Evolutionary conservation across 176 grass and related monocot genomes (phyloP).

Genomic region (Bolboschoenus planiculmis): DNA sequence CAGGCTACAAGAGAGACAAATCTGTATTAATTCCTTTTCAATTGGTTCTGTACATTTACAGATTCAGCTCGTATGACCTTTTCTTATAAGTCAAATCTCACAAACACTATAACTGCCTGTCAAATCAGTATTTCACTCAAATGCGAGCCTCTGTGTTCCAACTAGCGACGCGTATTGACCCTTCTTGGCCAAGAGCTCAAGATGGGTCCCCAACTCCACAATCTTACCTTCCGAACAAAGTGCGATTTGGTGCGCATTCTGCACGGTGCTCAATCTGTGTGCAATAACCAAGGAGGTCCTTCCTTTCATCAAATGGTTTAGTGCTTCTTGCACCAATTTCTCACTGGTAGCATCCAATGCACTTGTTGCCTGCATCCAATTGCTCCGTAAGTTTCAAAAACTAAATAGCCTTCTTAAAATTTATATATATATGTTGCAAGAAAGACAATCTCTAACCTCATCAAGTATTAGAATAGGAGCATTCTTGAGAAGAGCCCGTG

Average conservation of each 20-base stretch:
- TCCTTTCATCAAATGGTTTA: conserved; percentile 76
- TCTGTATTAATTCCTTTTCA: not conserved
- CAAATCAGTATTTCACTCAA: conserved; percentile 39
- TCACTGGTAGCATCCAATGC: conserved; percentile 83
- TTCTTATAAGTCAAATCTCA: not conserved
- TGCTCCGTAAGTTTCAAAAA: not conserved
- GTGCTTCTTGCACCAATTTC: conserved; percentile 78
- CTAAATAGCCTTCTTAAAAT: not conserved
- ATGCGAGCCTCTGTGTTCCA: conserved; percentile 70
- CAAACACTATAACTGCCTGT: not conserved
- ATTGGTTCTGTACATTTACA: not conserved
- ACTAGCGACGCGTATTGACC: conserved; percentile 79
- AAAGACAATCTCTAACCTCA: conserved; percentile 47
- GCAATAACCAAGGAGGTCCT: conserved; percentile 94
- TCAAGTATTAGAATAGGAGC: conserved; percentile 95
- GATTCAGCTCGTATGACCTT: not conserved
- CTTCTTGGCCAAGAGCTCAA: conserved; percentile 54
- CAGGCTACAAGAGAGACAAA: not conserved
- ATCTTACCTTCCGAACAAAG: conserved; percentile 72
- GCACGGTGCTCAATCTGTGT: conserved; percentile 82
- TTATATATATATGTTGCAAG: not conserved
- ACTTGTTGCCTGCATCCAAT: conserved; percentile 67
- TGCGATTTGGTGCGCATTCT: conserved; percentile 75
- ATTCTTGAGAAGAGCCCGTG: conserved; percentile 83
- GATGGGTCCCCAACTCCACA: conserved; percentile 59